Conservation (phyloP, 306 rosid species). For the Geum urbanum region DNA sequence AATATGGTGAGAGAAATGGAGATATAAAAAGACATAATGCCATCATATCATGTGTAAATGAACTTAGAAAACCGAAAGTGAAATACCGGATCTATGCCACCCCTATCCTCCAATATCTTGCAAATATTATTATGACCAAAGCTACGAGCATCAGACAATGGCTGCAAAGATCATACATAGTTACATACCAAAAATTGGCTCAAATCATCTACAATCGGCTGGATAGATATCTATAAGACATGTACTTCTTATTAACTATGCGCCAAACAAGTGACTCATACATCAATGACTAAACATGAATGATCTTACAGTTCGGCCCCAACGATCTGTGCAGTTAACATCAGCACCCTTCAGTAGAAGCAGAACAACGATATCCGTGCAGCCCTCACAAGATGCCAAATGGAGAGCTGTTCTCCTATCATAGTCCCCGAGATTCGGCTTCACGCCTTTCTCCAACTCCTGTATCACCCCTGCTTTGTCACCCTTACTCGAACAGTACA, state of each 20-base stretch:
- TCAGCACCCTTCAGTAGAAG: conserved; percentile 32
- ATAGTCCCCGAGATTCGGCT: conserved; percentile 25
- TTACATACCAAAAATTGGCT: not conserved
- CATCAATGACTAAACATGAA: not conserved
- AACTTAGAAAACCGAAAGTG: not conserved
- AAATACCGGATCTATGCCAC: conserved; percentile 32
- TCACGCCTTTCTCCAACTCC: conserved; percentile 28
- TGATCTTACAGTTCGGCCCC: conserved; percentile 33
- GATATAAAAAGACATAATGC: not conserved
- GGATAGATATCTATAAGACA: not conserved
- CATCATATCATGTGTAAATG: not conserved
- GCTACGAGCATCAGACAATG: conserved; percentile 31
- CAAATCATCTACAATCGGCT: not conserved
- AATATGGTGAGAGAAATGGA: not conserved
- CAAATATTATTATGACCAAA: conserved; percentile 21
- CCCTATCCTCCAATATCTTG: conserved; percentile 25
- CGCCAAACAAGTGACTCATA: not conserved
- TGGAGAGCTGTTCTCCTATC: conserved; percentile 36
- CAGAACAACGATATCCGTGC: conserved; percentile 22
- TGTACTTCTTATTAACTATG: not conserved
- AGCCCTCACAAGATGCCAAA: conserved; percentile 32
- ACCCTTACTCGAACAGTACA: conserved; percentile 31
- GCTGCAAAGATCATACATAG: conserved; percentile 16
- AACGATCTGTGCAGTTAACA: conserved; percentile 27
- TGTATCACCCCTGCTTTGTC: conserved; percentile 29